Evolutionary conservation across 1,139 yeast species (phyloP).

Genomic region (Taphrina confusa): DNA sequence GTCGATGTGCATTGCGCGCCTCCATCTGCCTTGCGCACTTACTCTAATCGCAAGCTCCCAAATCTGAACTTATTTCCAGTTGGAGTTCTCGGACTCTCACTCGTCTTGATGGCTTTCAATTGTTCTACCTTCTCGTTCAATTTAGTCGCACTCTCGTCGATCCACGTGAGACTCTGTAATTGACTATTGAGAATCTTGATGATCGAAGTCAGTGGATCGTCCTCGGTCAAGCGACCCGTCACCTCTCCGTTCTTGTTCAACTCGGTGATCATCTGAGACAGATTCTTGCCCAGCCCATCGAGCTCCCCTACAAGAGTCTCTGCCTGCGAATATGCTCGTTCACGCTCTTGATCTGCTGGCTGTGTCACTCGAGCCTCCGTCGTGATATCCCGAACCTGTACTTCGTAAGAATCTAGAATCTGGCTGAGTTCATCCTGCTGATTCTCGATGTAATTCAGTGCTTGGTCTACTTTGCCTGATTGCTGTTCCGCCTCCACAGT

Average conservation of each 20-base stretch:
- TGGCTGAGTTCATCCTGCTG: slow-evolving; percentile 91
- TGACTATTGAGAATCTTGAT: slow-evolving; percentile 84
- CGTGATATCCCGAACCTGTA: slow-evolving; percentile 64
- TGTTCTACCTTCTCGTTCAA: slow-evolving; percentile 66
- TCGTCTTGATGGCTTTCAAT: slow-evolving; percentile 40
- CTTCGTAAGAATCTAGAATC: slow-evolving; percentile 79
- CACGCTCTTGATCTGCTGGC: slow-evolving; percentile 77
- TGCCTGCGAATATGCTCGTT: slow-evolving; percentile 79
- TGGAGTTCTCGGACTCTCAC: slow-evolving; percentile 5
- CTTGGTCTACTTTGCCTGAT: slow-evolving; percentile 83
- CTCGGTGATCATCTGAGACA: slow-evolving; percentile 75
- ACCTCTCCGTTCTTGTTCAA: slow-evolving; percentile 84
- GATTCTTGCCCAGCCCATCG: slow-evolving; percentile 71
- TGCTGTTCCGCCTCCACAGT: slow-evolving; percentile 81
- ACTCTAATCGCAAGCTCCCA: slow-evolving; percentile 16
- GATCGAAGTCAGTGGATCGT: slow-evolving; percentile 55
- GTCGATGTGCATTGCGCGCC: too few relatives aligned
- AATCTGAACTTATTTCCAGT: slow-evolving; percentile 10
- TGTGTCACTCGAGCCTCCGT: slow-evolving; percentile 47
- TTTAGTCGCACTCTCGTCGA: slow-evolving; percentile 69
- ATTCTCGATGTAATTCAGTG: slow-evolving; percentile 77
- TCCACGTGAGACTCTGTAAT: slow-evolving; percentile 82
- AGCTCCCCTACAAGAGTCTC: slow-evolving; percentile 80
- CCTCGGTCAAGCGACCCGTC: slow-evolving; percentile 61
- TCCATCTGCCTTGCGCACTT: neutral